Conservation (phyloP, 139 green algal genomes). For the Closterium sp. region DNA sequence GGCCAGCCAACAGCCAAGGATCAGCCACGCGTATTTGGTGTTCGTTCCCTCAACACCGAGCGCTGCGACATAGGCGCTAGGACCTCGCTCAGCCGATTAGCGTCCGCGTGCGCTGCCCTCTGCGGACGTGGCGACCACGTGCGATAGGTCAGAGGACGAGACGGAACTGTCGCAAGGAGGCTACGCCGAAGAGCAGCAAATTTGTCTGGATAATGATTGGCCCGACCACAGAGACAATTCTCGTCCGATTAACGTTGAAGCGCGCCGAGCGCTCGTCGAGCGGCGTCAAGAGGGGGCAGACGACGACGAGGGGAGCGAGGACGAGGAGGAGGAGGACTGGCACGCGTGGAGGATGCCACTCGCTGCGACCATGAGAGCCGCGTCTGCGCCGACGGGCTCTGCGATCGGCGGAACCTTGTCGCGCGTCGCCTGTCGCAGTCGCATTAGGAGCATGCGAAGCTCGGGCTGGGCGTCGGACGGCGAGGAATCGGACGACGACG, state of each 20-base stretch:
- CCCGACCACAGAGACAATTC: neutral
- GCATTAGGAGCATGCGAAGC: neutral
- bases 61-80: neutral
- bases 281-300: neutral
- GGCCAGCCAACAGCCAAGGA: neutral
- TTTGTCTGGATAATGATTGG: neutral
- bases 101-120: neutral
- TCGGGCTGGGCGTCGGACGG: neutral
- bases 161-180: neutral
- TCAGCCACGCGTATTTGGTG: neutral
- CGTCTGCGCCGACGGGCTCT: neutral
- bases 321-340: neutral
- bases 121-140: neutral
- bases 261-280: neutral
- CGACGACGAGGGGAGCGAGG: neutral
- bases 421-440: neutral
- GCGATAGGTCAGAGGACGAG: neutral
- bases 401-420: neutral
- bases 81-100: neutral
- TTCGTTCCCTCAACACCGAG: neutral
- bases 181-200: neutral
- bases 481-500: neutral
- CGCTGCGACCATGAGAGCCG: neutral
- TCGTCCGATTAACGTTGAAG: neutral
- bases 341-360: neutral